Evolutionary conservation across 176 grass and related monocot genomes (phyloP), one percentile per base, ranked within the genome.

Genomic region (Cenchrus fungigraminus): DNA sequence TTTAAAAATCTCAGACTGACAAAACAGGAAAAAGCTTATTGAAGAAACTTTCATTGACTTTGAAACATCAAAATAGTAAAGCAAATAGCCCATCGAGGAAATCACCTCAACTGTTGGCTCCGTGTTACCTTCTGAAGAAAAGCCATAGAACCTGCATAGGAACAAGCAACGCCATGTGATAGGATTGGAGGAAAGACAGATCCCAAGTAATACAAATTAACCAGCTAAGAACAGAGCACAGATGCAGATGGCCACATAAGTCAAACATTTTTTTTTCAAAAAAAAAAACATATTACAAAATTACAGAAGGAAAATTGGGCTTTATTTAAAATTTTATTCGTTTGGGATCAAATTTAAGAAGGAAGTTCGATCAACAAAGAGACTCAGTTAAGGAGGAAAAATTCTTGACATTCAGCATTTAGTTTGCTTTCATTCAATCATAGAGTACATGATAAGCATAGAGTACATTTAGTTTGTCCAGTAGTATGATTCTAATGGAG

Each of bases 1-100:
- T 90, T 95, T 98, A 79, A 98, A 95, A 71, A 98, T 88, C 73
- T 98, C 93, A 68, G 93, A 92, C 96, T 98, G 81, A 72, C 50
- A 84, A 73, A 37, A 90, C 32, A 58, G 76, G 53, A 76, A 89
- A 54, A 90, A 83, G 57, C 20, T 77, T 49, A 37, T 65, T 78
- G 51, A 72, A n/a, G 65, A 63, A 79, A 87, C 17, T 40, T 56
- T 47, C 29, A 16, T 68, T 74, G 47, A 14, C 31, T 72, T 74
- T 4, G 44, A 2, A 59, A 46, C 9, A 9, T 46, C 5, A 46
- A 46, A 79, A 83, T 79, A 83, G 47, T 43, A 61, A 65, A 73
- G 29, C 6, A 79, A 68, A 85, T 57, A 66, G 37, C 20, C 74
- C 61, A 44, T 37, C 46, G 4, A 43, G 51, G 58, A 42, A 81